Evolutionary conservation across 1,139 yeast species (phyloP).

Genomic region (Debaryomyces sp.): DNA sequence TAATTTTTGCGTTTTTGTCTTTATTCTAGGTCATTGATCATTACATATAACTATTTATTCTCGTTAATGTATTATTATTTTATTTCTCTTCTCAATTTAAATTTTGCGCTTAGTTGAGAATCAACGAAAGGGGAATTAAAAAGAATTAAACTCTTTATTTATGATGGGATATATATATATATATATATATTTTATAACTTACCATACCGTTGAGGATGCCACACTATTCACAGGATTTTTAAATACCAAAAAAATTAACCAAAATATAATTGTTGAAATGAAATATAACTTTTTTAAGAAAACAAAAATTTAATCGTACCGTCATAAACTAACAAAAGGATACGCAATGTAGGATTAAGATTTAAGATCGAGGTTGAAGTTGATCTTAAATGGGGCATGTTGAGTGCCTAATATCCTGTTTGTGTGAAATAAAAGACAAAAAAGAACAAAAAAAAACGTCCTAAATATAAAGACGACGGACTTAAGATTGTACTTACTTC

Average conservation of each 20-base stretch:
- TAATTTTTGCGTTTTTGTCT: constrained; percentile 6
- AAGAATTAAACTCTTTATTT: constrained; percentile 3
- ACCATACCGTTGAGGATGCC: constrained; percentile 41
- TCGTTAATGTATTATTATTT: constrained; percentile 2
- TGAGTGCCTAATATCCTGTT: constrained; percentile 24
- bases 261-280: constrained; percentile 26
- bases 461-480: neutral
- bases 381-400: constrained; percentile 25
- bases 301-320: constrained; percentile 20
- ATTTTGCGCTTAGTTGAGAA: too few species aligned
- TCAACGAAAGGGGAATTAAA: neutral
- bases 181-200: constrained; percentile 8
- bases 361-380: constrained; percentile 20
- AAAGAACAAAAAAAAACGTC: constrained; percentile 6
- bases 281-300: constrained; percentile 19
- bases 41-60: neutral
- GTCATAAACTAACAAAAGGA: constrained; percentile 15
- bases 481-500: constrained; percentile 3
- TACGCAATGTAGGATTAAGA: constrained; percentile 11
- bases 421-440: constrained; percentile 24
- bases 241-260: constrained; percentile 11
- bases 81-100: neutral
- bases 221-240: constrained; percentile 18
- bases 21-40: constrained; percentile 1
- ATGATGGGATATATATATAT: constrained; percentile 2